These are phyloP conservation scores for Calcarisporium arbuscula DNA, from an alignment of 2,329 filamentous ascomycete species.

Conservation along the genomic window DNA sequence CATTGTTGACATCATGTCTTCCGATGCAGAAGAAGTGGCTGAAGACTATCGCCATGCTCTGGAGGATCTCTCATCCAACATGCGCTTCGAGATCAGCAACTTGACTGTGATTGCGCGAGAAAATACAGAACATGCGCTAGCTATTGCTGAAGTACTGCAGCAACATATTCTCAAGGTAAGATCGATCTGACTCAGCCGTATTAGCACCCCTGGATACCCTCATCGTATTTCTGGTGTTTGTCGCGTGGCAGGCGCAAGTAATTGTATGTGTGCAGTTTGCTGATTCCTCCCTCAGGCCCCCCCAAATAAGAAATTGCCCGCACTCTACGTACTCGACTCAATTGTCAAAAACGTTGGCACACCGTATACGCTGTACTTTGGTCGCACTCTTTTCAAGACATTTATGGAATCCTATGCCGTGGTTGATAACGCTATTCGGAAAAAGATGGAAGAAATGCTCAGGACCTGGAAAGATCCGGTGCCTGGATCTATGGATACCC, in stretches of 20 bases:
- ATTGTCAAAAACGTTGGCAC: slow-evolving; percentile 98
- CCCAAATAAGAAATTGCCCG: slow-evolving; percentile 83
- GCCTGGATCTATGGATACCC: slow-evolving; percentile 84
- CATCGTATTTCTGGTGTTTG: background rate
- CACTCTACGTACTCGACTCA: slow-evolving; percentile 96
- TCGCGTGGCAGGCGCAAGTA: background rate
- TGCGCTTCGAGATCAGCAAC: slow-evolving; percentile 93
- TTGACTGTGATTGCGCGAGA: slow-evolving; percentile 96
- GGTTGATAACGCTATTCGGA: slow-evolving; percentile 74
- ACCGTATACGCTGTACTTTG: slow-evolving; percentile 92
- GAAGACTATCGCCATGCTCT: slow-evolving; percentile 92
- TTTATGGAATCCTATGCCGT: slow-evolving; percentile 96
- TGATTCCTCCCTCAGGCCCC: slow-evolving; percentile 66
- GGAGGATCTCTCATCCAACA: slow-evolving; percentile 85
- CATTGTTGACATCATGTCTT: slow-evolving; percentile 34
- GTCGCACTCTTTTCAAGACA: slow-evolving; percentile 82
- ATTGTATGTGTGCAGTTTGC: background rate
- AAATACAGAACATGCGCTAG: slow-evolving; percentile 90
- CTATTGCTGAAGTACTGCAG: slow-evolving; percentile 83
- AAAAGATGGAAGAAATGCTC: slow-evolving; percentile 94
- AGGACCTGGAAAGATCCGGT: slow-evolving; percentile 98
- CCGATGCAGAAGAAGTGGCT: slow-evolving; percentile 74
- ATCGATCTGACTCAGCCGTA: slow-evolving; percentile 5
- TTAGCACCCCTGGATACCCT: background rate
- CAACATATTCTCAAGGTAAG: slow-evolving; percentile 94